Evolutionary conservation across 768 basidiomycete species (phyloP).

Genomic region (Fomitopsis pulvina): DNA sequence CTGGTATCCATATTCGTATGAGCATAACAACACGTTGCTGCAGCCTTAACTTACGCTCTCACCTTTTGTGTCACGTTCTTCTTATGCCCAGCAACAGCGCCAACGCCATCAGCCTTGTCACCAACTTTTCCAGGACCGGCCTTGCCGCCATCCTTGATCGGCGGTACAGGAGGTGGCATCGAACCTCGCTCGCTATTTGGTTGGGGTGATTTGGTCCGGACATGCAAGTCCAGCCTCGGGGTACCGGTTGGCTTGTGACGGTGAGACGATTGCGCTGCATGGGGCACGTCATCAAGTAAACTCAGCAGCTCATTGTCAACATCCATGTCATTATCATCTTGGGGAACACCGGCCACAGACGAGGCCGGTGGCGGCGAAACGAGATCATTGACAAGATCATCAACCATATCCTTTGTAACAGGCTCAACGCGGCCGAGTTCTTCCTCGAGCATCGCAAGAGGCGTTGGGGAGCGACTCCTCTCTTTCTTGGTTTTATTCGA

Average conservation of each 20-base stretch:
- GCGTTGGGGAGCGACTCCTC: constrained; percentile 12
- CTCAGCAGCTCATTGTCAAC: constrained; percentile 62
- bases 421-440: constrained; percentile 8
- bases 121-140: constrained; percentile 5
- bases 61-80: constrained; percentile 22
- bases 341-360: neutral
- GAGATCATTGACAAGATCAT: neutral
- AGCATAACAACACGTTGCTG: neutral
- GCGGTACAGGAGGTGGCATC: constrained; percentile 45
- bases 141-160: constrained; percentile 4
- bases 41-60: neutral
- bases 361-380: neutral
- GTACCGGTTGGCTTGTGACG: neutral
- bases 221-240: constrained; percentile 6
- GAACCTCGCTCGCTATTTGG: constrained; percentile 39
- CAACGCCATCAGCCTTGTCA: constrained; percentile 10
- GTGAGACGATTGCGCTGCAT: constrained; percentile 3
- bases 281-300: constrained; percentile 51
- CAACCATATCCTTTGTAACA: neutral
- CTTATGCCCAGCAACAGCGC: constrained; percentile 10
- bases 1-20: constrained; percentile 3
- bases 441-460: constrained; percentile 14
- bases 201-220: constrained; percentile 10
- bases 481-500: neutral
- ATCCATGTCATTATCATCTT: constrained; percentile 27